These are phyloP conservation scores for Pestalotiopsis fici DNA, from an alignment of 2,329 filamentous ascomycete genomes.

Conservation along the genomic window DNA sequence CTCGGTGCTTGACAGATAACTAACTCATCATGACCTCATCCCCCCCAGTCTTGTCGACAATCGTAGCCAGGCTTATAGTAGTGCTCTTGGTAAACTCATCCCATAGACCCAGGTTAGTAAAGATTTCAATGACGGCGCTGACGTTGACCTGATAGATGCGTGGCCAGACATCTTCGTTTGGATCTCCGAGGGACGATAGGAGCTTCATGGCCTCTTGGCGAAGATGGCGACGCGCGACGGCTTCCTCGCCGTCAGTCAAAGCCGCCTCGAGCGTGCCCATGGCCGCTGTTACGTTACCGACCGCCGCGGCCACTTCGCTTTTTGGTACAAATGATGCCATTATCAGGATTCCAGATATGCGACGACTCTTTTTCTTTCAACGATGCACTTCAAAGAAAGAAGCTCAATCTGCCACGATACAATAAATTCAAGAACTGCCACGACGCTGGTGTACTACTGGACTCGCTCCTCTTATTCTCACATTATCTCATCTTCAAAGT, in stretches of 20 bases:
- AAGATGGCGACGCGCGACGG: background rate
- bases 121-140: background rate
- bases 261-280: background rate
- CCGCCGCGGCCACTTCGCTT: background rate
- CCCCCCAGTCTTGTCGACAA: background rate
- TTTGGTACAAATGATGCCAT: background rate
- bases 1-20: background rate
- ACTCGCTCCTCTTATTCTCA: too few relatives aligned
- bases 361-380: too few relatives aligned
- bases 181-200: background rate
- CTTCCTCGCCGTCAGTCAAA: background rate
- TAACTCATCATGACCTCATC: conserved; percentile 3
- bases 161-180: background rate
- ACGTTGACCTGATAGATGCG: conserved; percentile 2
- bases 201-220: background rate
- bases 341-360: background rate
- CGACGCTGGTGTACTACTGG: too few relatives aligned
- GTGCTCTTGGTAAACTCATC: background rate
- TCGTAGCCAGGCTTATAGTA: background rate
- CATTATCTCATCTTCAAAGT: too few relatives aligned
- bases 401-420: too few relatives aligned
- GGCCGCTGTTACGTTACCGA: background rate
- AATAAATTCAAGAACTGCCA: too few relatives aligned
- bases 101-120: background rate
- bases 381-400: too few relatives aligned